Base-by-base conservation (phyloP, 176 grass and related monocot species). In the Triticum urartu region DNA sequence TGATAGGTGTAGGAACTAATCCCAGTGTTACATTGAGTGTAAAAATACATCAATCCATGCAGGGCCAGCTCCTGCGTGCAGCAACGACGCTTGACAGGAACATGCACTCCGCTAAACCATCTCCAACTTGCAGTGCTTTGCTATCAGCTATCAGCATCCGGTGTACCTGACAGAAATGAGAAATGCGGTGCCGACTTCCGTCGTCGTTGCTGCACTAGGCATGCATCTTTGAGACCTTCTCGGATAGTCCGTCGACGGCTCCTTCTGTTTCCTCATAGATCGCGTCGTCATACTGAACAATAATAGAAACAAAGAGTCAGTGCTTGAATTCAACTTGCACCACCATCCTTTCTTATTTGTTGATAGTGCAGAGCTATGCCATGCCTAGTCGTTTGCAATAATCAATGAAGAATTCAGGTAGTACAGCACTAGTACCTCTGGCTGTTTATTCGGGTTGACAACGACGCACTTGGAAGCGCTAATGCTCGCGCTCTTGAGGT, bases 401-500 rank as follows among this genome's bases (percentile, higher is more conserved):
- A 77, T 14, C 26, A 66, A 20, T 11, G 59, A 81, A 58, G 83
- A 75, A 76, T 38, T 88, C 30, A 88, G 70, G 58, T 21, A 61
- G n/a, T 9, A 84, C 33, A 26, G 12, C 48, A 89, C 12, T 72
- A 84, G 79, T 88, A 99, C 97, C 91, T 99, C 92, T 81, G 33
- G 79, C 33, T 94, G 54, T 48, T 80, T 90, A 84, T 86, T 90
- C 39, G 77, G 86, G 70, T 92, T 80, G 21, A 94, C 89, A 79
- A 76, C 74, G 11, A 98, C 88, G 64, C 97, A 99, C 58, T 99
- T 94, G 9, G 97, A 96, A 69, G 97, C 97, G 74, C 97, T 99
- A 68, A 98, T 98, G 79, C 94, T 98, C 15, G 93, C 94, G 50
- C 97, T 99, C 90, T 99, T 99, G 87, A 94, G 75, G 69, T 92